Evolutionary conservation across 148 eudicot genomes (phyloP).

Genomic region (Rhododendron simsii): DNA sequence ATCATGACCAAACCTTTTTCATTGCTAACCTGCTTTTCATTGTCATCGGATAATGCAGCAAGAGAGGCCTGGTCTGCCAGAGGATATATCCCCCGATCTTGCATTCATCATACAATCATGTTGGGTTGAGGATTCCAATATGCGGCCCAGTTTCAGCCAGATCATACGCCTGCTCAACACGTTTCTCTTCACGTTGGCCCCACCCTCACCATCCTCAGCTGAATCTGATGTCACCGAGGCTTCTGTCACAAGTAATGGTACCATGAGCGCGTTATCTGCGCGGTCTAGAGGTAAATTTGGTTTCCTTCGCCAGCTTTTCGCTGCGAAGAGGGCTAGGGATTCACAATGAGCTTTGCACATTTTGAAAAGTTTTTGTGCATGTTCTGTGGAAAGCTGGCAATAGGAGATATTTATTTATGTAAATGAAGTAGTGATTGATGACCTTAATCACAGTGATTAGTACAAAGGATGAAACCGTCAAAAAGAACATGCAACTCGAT

Average conservation of each 20-base stretch:
- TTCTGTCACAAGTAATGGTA: constrained; percentile 51
- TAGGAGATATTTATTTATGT: not conserved
- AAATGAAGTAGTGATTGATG: constrained; percentile 2
- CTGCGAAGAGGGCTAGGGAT: constrained; percentile 62
- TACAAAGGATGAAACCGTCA: not conserved
- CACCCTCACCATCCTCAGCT: constrained; percentile 35
- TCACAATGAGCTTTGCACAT: constrained; percentile 35
- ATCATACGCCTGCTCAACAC: constrained; percentile 72
- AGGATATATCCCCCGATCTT: constrained; percentile 63
- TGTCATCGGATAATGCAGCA: constrained; percentile 51
- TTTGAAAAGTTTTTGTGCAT: constrained; percentile 10
- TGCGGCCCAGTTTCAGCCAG: constrained; percentile 84
- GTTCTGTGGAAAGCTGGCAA: not conserved
- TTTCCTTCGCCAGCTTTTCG: constrained; percentile 80
- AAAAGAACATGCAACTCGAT: not conserved
- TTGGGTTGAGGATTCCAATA: constrained; percentile 85
- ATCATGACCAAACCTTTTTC: not conserved
- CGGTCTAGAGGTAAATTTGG: constrained; percentile 67
- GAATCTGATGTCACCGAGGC: constrained; percentile 31
- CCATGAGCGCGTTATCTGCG: constrained; percentile 55
- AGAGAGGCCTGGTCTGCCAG: constrained; percentile 74
- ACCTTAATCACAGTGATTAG: constrained; percentile 13
- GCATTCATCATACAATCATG: constrained; percentile 80
- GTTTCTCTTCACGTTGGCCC: constrained; percentile 45
- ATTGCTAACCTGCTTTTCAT: not conserved